phyloP scores from a whole-genome alignment of 2,329 filamentous ascomycete genomes.

The Diplodia intermedia region DNA sequence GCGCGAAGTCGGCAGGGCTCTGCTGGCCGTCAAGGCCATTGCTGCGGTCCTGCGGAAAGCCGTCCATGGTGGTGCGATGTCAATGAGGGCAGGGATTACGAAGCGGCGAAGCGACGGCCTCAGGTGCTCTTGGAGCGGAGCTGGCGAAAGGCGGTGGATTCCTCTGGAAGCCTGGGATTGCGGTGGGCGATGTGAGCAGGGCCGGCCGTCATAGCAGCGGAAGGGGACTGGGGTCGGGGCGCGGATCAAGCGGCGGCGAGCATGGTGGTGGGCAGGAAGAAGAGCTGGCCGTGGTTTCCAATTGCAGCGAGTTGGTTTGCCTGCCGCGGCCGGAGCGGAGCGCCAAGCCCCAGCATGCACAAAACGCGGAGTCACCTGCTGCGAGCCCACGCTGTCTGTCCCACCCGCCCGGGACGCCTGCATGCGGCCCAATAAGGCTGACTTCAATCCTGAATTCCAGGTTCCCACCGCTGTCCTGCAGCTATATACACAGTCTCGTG shows the following conservation, averaged over 20 bases:
- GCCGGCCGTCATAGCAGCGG: slow-evolving; percentile 31
- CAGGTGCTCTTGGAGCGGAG: background rate
- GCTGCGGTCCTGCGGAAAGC: slow-evolving; percentile 36
- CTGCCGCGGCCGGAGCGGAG: background rate
- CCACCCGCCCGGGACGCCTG: slow-evolving; percentile 12
- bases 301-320: slow-evolving; percentile 28
- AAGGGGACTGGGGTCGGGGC: background rate
- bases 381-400: background rate
- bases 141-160: slow-evolving; percentile 20
- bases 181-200: slow-evolving; percentile 4
- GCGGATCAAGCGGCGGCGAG: slow-evolving; percentile 6
- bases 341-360: slow-evolving; percentile 13
- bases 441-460: background rate
- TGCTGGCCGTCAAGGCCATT: slow-evolving; percentile 32
- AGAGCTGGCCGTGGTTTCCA: slow-evolving; percentile 10
- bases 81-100: slow-evolving; percentile 7
- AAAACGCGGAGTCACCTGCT: slow-evolving; percentile 32
- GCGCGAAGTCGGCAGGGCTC: slow-evolving; percentile 56
- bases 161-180: slow-evolving; percentile 14
- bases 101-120: slow-evolving; percentile 9
- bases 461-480: background rate
- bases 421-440: slow-evolving; percentile 22
- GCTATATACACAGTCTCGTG: slow-evolving; percentile 4
- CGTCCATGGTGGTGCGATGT: slow-evolving; percentile 26
- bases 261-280: slow-evolving; percentile 5